Percentiles rank a stretch among this genome's conserved stretches.
phyloP scores from a whole-genome alignment of 1,284 basidiomycete species.

The Cutaneotrichosporon arboriforme region DNA sequence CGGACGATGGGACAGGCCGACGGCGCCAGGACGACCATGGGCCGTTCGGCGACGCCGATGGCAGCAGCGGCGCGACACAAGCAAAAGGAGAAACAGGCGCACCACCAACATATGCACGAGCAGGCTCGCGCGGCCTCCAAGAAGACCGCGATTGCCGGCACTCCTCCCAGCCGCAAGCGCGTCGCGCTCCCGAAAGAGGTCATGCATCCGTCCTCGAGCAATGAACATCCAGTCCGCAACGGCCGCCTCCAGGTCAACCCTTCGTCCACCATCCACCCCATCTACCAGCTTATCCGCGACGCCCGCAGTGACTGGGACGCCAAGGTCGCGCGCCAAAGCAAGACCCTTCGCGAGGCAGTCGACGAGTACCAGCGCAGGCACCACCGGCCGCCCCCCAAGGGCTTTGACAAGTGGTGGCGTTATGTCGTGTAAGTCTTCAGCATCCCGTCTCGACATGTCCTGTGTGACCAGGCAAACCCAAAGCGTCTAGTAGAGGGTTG shows the following conservation, averaged over 20 bases:
- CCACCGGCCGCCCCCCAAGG: slow-evolving; percentile 50
- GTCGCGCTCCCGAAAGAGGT: background rate
- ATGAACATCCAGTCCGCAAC: slow-evolving; percentile 18
- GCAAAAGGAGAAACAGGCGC: background rate
- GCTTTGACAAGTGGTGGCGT: slow-evolving; percentile 58
- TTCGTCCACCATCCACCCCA: slow-evolving; percentile 49
- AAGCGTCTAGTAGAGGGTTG: too few relatives aligned
- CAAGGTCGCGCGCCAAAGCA: slow-evolving; percentile 55
- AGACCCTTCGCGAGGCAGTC: slow-evolving; percentile 54
- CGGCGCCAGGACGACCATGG: background rate
- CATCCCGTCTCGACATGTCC: too few relatives aligned
- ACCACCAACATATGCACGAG: too few relatives aligned
- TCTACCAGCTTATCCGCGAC: slow-evolving; percentile 54
- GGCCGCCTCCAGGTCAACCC: slow-evolving; percentile 29
- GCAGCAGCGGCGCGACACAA: background rate
- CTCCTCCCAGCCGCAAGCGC: background rate
- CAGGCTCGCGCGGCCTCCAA: too few relatives aligned
- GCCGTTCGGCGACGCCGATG: background rate
- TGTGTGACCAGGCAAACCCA: too few relatives aligned
- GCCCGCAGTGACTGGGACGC: slow-evolving; percentile 53
- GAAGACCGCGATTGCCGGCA: background rate
- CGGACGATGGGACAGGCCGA: too few relatives aligned
- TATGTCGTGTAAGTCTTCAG: slow-evolving; percentile 51
- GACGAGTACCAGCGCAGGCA: slow-evolving; percentile 53
- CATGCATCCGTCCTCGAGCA: background rate